Conservation (phyloP, 306 rosid species). For the Oxytropis ochrocephala region DNA sequence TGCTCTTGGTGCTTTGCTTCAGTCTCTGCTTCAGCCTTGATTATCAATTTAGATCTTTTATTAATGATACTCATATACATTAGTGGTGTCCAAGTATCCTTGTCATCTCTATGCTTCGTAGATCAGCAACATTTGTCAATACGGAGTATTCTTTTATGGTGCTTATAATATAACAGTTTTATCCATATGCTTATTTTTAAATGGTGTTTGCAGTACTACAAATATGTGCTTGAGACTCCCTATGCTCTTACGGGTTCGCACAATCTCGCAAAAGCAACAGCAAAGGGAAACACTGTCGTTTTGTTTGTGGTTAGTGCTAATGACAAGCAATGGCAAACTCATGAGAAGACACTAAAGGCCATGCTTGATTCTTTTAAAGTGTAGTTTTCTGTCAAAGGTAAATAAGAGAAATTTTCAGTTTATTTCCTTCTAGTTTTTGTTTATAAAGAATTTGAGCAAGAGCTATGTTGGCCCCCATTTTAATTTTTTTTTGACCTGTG, state of each 20-base stretch:
- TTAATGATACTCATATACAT: too few relatives aligned
- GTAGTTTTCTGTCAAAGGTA: conserved; percentile 36
- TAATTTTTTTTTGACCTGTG: neutral
- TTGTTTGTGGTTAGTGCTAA: conserved; percentile 87
- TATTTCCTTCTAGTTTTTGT: conserved; percentile 12
- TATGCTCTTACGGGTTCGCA: conserved; percentile 87
- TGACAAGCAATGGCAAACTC: conserved; percentile 85
- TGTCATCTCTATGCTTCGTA: too few relatives aligned
- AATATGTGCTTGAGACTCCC: conserved; percentile 81
- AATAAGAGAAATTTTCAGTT: neutral
- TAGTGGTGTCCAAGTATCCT: too few relatives aligned
- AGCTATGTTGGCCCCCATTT: neutral
- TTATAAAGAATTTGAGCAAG: conserved; percentile 13
- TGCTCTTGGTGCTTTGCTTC: too few relatives aligned
- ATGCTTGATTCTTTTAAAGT: conserved; percentile 84
- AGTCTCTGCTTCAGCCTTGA: too few relatives aligned
- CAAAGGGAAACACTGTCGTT: conserved; percentile 90
- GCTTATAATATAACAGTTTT: neutral
- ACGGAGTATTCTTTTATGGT: neutral
- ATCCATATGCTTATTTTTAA: neutral
- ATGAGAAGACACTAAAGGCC: conserved; percentile 64
- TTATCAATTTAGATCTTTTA: too few relatives aligned
- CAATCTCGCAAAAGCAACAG: conserved; percentile 96
- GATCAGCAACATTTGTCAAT: neutral
- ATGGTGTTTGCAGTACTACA: conserved; percentile 64